A percentile compares a stretch with the other conserved stretches of the same genome.
Conservation (phyloP, 768 basidiomycete species). For the Suillus weaverae region DNA sequence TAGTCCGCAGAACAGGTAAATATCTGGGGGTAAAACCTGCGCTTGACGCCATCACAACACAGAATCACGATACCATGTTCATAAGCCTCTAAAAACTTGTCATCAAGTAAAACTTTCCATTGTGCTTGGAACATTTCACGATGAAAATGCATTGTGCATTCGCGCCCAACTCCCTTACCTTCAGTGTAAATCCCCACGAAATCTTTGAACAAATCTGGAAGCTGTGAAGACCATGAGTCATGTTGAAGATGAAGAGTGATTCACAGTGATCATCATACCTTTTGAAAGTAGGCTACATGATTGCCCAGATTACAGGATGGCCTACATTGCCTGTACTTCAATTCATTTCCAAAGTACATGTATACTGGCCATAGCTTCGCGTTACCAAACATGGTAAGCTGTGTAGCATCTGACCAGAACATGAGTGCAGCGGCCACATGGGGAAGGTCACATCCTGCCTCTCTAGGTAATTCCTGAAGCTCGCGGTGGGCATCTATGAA, state of each 20-base stretch:
- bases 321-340: conserved; percentile 22
- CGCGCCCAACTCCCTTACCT: conserved; percentile 1
- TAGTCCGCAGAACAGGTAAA: conserved; percentile 34
- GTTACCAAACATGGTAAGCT: conserved; percentile 20
- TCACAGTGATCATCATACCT: too few species aligned
- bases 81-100: conserved; percentile 15
- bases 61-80: conserved; percentile 18
- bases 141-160: conserved; percentile 13
- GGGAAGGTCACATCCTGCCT: conserved; percentile 15
- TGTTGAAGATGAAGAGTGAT: too few species aligned
- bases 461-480: conserved; percentile 14
- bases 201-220: conserved; percentile 14
- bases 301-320: conserved; percentile 10
- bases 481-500: conserved; percentile 10
- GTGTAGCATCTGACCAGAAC: conserved; percentile 30
- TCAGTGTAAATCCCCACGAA: neutral
- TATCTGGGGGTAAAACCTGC: conserved; percentile 22
- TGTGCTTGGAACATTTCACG: conserved; percentile 17
- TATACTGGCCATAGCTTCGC: conserved; percentile 22
- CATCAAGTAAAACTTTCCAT: conserved; percentile 16
- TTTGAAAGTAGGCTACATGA: conserved; percentile 14
- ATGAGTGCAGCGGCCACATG: conserved; percentile 18
- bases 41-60: conserved; percentile 13
- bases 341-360: conserved; percentile 19
- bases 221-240: conserved; percentile 11